Evolutionary conservation across 179 eudicot species (phyloP), one percentile per base, ranked within the genome.

Genomic region (Nepenthes alata): DNA sequence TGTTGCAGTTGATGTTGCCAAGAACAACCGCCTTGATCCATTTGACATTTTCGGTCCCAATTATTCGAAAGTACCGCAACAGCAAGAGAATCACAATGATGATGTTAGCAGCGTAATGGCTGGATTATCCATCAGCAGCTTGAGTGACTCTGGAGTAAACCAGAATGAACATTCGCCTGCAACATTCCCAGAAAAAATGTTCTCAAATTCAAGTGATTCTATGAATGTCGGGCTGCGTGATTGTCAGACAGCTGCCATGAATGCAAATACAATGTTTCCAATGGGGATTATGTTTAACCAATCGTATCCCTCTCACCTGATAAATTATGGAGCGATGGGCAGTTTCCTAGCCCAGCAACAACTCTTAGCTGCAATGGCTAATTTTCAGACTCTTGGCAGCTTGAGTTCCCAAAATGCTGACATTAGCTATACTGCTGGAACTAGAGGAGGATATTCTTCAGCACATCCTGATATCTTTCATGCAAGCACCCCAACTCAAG

Each of bases 391-490:
- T 44, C 58, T 88, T 25, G 84, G 85, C 53, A 69, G 75, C 78
- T 64, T 85, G 63, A 87, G 79, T 53, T 35, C 81, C 44, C 88
- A 80, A 55, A 78, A 64, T 70, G 62, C 75, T 41, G 71, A 70
- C 70, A 58, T 66, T 57, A 64, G 58, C 58, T 70, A 61, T 69
- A 69, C 73, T 70, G 69, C 60, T 74, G 94, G 79, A 62, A 63
- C 77, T 3, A 78, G 69, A 60, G 83, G 75, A 36, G 75, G 68
- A 57, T 56, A 69, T 69, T 36, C 77, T 47, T 74, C 95, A 35
- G 62, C 93, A 34, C 58, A 77, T 67, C 97, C 97, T 57, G 96
- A 88, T 78, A 80, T 91, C 75, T 91, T 91, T 64, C 89, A 85
- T 60, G 80, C 96, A 49, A 66, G 55, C 65, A 50, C 82, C 62